Conservation (phyloP, 768 basidiomycete genomes). For the Tulasnella sp. region DNA sequence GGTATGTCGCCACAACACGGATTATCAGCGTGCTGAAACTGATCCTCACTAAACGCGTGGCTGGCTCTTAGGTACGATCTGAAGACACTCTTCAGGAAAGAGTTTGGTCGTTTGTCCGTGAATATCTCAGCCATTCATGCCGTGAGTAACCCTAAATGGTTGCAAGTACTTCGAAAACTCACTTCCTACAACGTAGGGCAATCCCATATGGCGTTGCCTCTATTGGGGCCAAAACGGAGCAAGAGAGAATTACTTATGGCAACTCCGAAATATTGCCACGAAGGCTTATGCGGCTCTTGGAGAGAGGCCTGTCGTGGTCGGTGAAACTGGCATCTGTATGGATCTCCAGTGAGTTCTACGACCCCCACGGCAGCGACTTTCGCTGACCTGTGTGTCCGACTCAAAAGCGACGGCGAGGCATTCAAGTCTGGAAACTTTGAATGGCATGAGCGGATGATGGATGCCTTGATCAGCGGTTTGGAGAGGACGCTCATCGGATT, state of each 20-base stretch:
- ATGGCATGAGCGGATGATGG: slow-evolving; percentile 90
- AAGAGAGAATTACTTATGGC: slow-evolving; percentile 69
- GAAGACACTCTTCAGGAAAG: slow-evolving; percentile 74
- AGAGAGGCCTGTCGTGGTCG: slow-evolving; percentile 75
- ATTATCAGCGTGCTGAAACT: too few species aligned
- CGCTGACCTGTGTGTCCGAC: not conserved
- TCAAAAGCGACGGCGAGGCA: slow-evolving; percentile 52
- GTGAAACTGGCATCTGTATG: slow-evolving; percentile 93
- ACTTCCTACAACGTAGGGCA: slow-evolving; percentile 44
- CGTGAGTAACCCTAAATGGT: not conserved
- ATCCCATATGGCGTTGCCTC: slow-evolving; percentile 68
- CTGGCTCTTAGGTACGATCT: slow-evolving; percentile 69
- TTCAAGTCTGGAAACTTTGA: slow-evolving; percentile 61
- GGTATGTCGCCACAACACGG: slow-evolving; percentile 34
- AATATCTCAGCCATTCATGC: slow-evolving; percentile 58
- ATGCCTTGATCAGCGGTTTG: slow-evolving; percentile 75
- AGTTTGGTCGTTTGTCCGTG: slow-evolving; percentile 73
- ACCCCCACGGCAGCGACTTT: not conserved
- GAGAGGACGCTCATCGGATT: slow-evolving; percentile 71
- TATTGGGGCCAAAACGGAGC: slow-evolving; percentile 83
- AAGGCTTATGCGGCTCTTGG: slow-evolving; percentile 59
- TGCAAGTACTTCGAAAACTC: not conserved
- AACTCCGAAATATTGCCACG: slow-evolving; percentile 70
- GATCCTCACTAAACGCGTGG: slow-evolving; percentile 17
- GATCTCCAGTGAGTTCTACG: slow-evolving; percentile 76